Conservation (phyloP, 208 protist genomes). For the Tritrichomonas foetus region DNA sequence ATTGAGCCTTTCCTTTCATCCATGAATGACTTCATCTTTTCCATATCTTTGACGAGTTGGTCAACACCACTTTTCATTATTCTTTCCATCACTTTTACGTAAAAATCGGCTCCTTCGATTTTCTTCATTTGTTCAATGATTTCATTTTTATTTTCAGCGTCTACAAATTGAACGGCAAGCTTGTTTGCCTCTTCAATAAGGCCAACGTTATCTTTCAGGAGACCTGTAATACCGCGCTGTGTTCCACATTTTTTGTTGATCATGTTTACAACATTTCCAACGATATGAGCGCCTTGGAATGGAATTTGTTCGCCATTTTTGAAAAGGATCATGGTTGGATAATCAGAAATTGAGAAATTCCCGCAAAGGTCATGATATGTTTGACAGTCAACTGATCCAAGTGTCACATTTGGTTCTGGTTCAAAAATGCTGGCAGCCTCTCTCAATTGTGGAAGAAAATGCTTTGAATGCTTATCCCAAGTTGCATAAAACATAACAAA, state of each 20-base stretch:
- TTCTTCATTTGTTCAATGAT: neutral
- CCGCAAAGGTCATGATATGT: neutral
- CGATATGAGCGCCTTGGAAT: neutral
- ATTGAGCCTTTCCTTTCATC: neutral
- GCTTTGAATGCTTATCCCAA: neutral
- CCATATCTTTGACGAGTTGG: neutral
- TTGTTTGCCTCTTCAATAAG: neutral
- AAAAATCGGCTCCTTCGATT: neutral
- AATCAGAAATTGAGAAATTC: neutral
- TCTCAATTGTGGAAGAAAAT: neutral
- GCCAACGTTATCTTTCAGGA: neutral
- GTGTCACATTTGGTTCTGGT: neutral
- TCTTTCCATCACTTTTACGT: neutral
- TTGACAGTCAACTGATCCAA: neutral
- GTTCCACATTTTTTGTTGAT: conserved; percentile 26
- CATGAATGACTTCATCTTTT: neutral
- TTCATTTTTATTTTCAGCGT: neutral
- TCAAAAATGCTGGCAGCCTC: neutral
- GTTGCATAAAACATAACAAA: neutral
- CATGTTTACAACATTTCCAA: neutral
- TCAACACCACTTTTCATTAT: neutral
- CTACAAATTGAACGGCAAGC: neutral
- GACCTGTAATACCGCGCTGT: neutral
- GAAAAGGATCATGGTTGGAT: neutral
- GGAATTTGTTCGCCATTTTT: neutral